phyloP scores from a whole-genome alignment of 23 red algal genomes.

The Pyropia yezoensis region DNA sequence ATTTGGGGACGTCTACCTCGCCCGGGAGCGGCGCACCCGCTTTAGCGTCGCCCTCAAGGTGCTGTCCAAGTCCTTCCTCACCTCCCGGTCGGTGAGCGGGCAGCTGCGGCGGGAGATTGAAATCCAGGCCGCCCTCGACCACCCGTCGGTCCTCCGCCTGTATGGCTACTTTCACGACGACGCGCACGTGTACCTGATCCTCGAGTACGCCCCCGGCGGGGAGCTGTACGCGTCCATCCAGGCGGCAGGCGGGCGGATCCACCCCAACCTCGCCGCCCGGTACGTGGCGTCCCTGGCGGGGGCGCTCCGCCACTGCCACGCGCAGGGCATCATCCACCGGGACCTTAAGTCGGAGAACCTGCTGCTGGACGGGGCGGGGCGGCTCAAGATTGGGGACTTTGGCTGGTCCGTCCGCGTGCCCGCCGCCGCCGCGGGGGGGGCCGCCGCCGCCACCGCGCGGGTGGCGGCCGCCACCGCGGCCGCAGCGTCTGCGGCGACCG shows the following conservation, averaged over 20 bases:
- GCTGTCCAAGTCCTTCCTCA: conserved; percentile 59
- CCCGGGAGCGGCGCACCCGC: conserved; percentile 46
- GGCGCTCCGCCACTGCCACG: conserved; percentile 80
- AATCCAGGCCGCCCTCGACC: conserved; percentile 66
- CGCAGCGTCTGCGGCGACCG: too few species aligned
- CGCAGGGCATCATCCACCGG: conserved; percentile 82
- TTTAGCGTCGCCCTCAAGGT: conserved; percentile 81
- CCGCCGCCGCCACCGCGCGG: conserved; percentile 25
- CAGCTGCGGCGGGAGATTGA: conserved; percentile 88
- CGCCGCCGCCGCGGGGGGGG: not conserved
- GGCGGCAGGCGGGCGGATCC: conserved; percentile 53
- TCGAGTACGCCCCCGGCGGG: conserved; percentile 82
- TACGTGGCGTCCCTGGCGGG: conserved; percentile 55
- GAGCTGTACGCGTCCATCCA: conserved; percentile 70
- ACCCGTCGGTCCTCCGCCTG: conserved; percentile 76
- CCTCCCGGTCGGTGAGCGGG: conserved; percentile 31
- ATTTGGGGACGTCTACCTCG: conserved; percentile 81
- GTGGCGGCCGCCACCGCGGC: not conserved
- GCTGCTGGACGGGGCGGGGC: conserved; percentile 42
- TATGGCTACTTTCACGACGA: conserved; percentile 90
- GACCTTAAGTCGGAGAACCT: conserved; percentile 84
- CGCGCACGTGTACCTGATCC: conserved; percentile 68
- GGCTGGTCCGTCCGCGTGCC: conserved; percentile 91
- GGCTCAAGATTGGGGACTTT: conserved; percentile 82
- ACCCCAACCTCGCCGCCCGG: conserved; percentile 36